Base-by-base conservation (phyloP, 441 rosid species). In the Euphorbia celastroides region DNA sequence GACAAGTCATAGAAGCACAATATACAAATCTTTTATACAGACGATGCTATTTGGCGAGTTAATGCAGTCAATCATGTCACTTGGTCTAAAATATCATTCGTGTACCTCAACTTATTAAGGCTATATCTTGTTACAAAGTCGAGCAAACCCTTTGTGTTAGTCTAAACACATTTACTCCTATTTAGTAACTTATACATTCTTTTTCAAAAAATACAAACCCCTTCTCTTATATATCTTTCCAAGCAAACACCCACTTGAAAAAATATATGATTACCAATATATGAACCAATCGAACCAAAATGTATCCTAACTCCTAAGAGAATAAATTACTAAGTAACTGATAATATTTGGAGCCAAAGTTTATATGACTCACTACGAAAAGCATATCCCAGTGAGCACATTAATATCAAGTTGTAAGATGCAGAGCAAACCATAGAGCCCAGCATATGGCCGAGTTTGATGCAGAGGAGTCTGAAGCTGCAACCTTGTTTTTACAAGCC, bases 401-500 rank as follows among this genome's bases (percentile, higher is more conserved):
- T 57, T 70, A 70, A 68, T 64, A 77, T 72, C 70, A 75, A 75
- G 71, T 75, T 67, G 25, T 41, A 71, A 77, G 82, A 79, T 70
- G 76, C 25, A 57, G 72, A 71, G 71, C 88, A 81, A 72, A 93
- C 97, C 95, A 76, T 86, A 77, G 42, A 93, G 65, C 67, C 97
- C 99, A 36, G 93, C 84, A 81, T 90, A 93, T 19, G 70, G 80
- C 72, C 38, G 84, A 70, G 81, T 80, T 77, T 81, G 90, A 75
- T 88, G 91, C 84, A 87, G 86, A 77, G 93, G 95, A 72, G 78
- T 83, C 81, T 89, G 98, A 75, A 93, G 92, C 86, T 93, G 97
- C 82, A 90, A 68, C 79, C 98, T 93, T 56, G 98, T 93, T 79
- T 90, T 93, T 64, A 93, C 85, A 44, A 93, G 88, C 98, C 97